Evolutionary conservation across 1,284 basidiomycete genomes (phyloP), one percentile per base, ranked within the genome.

Genomic region (Tilletia horrida): DNA sequence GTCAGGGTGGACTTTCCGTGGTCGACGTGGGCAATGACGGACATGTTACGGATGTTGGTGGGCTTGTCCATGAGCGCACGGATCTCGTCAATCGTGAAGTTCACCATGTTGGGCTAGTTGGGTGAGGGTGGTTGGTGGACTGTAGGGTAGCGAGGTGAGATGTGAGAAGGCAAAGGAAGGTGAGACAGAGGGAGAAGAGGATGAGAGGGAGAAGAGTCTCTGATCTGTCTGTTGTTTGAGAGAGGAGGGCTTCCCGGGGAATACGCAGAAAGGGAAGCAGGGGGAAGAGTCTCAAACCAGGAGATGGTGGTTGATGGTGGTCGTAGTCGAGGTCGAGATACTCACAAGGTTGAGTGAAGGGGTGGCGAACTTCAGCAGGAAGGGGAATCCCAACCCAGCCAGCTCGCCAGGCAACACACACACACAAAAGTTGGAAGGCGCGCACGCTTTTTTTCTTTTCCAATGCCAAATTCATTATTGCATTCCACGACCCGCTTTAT

Each of bases 1-100:
- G 96, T 97, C 79, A 99, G 89, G 78, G 96, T 98, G 69, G 96
- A 98, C 86, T 99, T 99, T 86, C 96, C 96, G 87, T 99, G 96
- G 85, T 99, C 96, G 88, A 99, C 84, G 82, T 83, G 81, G 67
- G 81, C 81, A 77, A 82, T 82, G 57, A 82, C 81, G 88, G 91
- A 93, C 93, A 97, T 97, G 88, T 97, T 97, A 72, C 78, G 79
- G 64, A 94, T 93, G 85, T 94, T 93, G 73, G 91, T 92, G 79
- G 91, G 88, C 84, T 83, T 85, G 69, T 70, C 68, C 68, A 69
- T 67, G 13, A 67, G 62, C 23, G 35, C 67, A 57, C 67, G 89
- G 83, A 96, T 90, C 87, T 97, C 84, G 74, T 85, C 85, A 69
- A 85, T 81, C 75, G 85, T 85, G 83, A 85, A 85, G 78, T 80